phyloP scores from a whole-genome alignment of 2,329 filamentous ascomycete species.

The Neurospora sp. region DNA sequence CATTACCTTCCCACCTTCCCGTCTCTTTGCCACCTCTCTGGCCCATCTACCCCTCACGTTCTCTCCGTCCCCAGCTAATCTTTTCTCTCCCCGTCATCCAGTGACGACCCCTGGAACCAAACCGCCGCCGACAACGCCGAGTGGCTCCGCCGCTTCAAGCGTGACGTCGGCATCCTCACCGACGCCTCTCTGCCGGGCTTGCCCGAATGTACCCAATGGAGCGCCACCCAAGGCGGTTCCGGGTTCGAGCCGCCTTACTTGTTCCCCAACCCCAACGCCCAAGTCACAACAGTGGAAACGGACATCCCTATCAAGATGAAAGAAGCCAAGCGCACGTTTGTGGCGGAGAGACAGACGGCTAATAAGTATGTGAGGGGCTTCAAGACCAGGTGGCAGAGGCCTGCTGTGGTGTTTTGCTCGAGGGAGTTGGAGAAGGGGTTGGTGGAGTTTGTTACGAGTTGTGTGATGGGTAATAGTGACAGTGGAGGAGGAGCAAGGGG shows the following conservation, averaged over 20 bases:
- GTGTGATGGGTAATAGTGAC: slow-evolving; percentile 20
- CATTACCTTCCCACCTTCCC: background rate
- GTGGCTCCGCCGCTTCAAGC: slow-evolving; percentile 54
- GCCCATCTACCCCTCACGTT: slow-evolving; percentile 8
- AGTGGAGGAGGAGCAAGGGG: slow-evolving; percentile 19
- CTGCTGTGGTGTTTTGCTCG: slow-evolving; percentile 46
- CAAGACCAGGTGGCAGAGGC: slow-evolving; percentile 32
- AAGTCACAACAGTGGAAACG: slow-evolving; percentile 25
- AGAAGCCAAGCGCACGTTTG: slow-evolving; percentile 30
- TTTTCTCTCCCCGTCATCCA: slow-evolving; percentile 15
- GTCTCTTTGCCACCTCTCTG: background rate
- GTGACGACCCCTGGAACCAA: slow-evolving; percentile 55
- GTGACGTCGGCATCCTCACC: slow-evolving; percentile 41
- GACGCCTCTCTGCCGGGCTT: slow-evolving; percentile 42
- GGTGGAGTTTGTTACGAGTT: slow-evolving; percentile 33
- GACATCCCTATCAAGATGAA: slow-evolving; percentile 21
- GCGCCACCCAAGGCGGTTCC: slow-evolving; percentile 37
- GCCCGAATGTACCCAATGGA: slow-evolving; percentile 32
- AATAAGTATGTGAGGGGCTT: slow-evolving; percentile 39
- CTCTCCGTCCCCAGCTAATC: background rate
- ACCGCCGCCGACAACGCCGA: slow-evolving; percentile 54
- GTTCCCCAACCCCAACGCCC: slow-evolving; percentile 35
- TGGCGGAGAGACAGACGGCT: slow-evolving; percentile 32
- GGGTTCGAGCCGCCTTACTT: slow-evolving; percentile 48
- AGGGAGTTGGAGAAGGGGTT: slow-evolving; percentile 48